Conservation (phyloP, 805 yeast genomes). For the Teunomyces cretensis region DNA sequence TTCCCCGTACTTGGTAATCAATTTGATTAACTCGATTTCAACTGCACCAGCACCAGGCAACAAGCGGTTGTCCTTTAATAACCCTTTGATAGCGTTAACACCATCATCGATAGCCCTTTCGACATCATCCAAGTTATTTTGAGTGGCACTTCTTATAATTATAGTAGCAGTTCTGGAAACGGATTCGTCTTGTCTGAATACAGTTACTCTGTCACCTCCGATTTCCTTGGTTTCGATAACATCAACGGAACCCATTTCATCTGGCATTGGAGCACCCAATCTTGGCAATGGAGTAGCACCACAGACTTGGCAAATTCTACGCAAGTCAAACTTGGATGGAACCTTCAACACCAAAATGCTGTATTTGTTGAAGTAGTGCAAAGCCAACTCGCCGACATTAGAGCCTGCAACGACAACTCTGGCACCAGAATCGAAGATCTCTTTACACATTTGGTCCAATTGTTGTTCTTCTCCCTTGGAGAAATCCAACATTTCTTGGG, state of each 20-base stretch:
- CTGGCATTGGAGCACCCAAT: slow-evolving; percentile 92
- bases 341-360: slow-evolving; percentile 83
- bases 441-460: slow-evolving; percentile 80
- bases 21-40: slow-evolving; percentile 82
- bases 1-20: slow-evolving; percentile 84
- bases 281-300: slow-evolving; percentile 96
- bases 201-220: slow-evolving; percentile 96
- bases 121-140: slow-evolving; percentile 86
- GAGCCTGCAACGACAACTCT: slow-evolving; percentile 93
- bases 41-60: slow-evolving; percentile 97
- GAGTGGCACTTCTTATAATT: slow-evolving; percentile 94
- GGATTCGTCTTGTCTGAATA: slow-evolving; percentile 80
- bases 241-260: slow-evolving; percentile 88
- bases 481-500: slow-evolving; percentile 94
- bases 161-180: slow-evolving; percentile 82
- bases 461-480: slow-evolving; percentile 95
- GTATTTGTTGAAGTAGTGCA: slow-evolving; percentile 88
- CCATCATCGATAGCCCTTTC: slow-evolving; percentile 98
- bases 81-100: slow-evolving; percentile 85
- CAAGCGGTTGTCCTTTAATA: slow-evolving; percentile 73
- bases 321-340: slow-evolving; percentile 89
- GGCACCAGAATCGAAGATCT: slow-evolving; percentile 80
- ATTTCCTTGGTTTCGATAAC: slow-evolving; percentile 88
- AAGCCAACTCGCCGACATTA: slow-evolving; percentile 86
- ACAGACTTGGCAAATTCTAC: slow-evolving; percentile 93